Evolutionary conservation across 345 rosid species (phyloP).

Genomic region (Lumnitzera racemosa): DNA sequence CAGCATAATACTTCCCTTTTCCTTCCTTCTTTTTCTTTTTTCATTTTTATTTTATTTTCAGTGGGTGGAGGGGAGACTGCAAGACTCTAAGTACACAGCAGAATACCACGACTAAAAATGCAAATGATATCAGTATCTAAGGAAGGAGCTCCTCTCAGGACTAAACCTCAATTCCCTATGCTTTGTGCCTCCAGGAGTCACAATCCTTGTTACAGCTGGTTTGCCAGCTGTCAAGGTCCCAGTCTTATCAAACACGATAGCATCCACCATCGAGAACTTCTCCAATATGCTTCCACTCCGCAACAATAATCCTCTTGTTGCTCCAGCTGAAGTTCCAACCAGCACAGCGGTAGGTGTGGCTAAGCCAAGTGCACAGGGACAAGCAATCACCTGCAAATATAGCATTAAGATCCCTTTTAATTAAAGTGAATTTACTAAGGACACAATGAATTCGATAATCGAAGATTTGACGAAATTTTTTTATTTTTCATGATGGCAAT

Average conservation of each 20-base stretch:
- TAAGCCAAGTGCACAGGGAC: slow-evolving; percentile 98
- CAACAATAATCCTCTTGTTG: slow-evolving; percentile 85
- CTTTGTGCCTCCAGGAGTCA: slow-evolving; percentile 29
- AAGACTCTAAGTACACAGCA: no score
- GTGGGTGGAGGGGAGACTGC: no score
- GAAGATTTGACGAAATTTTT: not conserved
- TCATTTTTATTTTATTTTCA: no score
- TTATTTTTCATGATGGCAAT: no score
- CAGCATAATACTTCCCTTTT: no score
- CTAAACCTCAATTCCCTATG: slow-evolving; percentile 44
- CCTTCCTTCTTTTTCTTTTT: no score
- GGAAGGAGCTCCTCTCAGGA: slow-evolving; percentile 3
- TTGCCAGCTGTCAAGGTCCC: slow-evolving; percentile 90
- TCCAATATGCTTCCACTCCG: slow-evolving; percentile 89
- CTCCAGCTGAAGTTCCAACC: slow-evolving; percentile 95
- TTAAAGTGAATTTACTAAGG: not conserved
- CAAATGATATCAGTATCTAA: slow-evolving; percentile 2
- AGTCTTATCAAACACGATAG: slow-evolving; percentile 87
- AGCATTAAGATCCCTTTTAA: not conserved
- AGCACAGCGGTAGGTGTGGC: slow-evolving; percentile 99
- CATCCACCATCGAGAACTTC: slow-evolving; percentile 75
- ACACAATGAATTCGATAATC: not conserved
- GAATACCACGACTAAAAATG: not conserved
- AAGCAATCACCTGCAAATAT: slow-evolving; percentile 78
- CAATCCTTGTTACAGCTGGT: slow-evolving; percentile 75